Evolutionary conservation across 2,329 filamentous ascomycete genomes (phyloP).

Genomic region (Ilyonectria destructans): DNA sequence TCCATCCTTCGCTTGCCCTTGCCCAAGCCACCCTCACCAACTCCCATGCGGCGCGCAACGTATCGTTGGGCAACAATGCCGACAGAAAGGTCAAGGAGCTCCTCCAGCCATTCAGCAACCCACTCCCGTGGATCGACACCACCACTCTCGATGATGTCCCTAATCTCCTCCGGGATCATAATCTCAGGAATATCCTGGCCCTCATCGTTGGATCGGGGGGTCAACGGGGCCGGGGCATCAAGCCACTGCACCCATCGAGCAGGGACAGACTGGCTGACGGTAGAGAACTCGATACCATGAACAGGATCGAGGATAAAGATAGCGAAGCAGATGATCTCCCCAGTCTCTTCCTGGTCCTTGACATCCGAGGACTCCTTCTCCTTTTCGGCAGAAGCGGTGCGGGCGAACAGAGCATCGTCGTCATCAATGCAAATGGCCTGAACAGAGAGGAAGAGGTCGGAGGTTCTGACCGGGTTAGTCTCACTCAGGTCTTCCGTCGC

Average conservation of each 20-base stretch:
- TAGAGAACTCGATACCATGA: slow-evolving; percentile 89
- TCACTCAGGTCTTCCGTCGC: slow-evolving; percentile 87
- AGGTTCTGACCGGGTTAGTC: slow-evolving; percentile 90
- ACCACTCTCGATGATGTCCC: slow-evolving; percentile 83
- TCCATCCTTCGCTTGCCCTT: slow-evolving; percentile 75
- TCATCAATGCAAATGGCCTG: slow-evolving; percentile 83
- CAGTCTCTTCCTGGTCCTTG: slow-evolving; percentile 67
- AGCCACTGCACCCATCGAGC: slow-evolving; percentile 93
- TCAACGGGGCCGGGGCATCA: slow-evolving; percentile 78
- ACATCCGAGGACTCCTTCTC: slow-evolving; percentile 70
- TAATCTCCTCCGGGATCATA: slow-evolving; percentile 84
- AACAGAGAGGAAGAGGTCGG: slow-evolving; percentile 95
- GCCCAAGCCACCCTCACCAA: slow-evolving; percentile 83
- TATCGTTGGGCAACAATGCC: slow-evolving; percentile 95
- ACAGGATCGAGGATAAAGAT: slow-evolving; percentile 90
- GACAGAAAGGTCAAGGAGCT: slow-evolving; percentile 82
- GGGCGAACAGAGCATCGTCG: slow-evolving; percentile 79
- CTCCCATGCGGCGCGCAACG: slow-evolving; percentile 95
- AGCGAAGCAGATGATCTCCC: slow-evolving; percentile 81
- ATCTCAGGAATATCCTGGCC: slow-evolving; percentile 57
- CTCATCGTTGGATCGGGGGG: slow-evolving; percentile 68
- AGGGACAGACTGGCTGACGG: slow-evolving; percentile 87
- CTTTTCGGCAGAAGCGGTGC: slow-evolving; percentile 67
- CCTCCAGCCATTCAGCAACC: slow-evolving; percentile 98
- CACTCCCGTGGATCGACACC: slow-evolving; percentile 95